phyloP scores from a whole-genome alignment of 441 rosid genomes.

The Theobroma grandiflorum region DNA sequence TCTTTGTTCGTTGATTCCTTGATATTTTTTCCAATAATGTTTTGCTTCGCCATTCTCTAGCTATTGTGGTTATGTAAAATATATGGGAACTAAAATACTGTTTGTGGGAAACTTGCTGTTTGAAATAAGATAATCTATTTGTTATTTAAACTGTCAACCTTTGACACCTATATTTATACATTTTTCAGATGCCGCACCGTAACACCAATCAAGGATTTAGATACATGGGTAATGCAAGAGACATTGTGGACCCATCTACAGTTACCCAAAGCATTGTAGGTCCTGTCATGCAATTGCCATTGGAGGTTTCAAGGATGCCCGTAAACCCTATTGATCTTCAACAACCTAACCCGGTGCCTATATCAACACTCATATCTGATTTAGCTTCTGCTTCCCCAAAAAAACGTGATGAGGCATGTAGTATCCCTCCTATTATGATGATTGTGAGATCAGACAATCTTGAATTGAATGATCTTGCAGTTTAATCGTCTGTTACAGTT shows the following conservation, averaged over 20 bases:
- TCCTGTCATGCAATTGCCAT: constrained; percentile 50
- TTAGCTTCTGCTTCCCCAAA: constrained; percentile 61
- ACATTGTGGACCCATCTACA: constrained; percentile 46
- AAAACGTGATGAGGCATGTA: constrained; percentile 48
- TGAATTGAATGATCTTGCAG: background rate
- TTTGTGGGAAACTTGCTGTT: background rate
- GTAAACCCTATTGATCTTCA: constrained; percentile 37
- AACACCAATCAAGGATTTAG: constrained; percentile 50
- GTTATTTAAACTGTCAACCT: background rate
- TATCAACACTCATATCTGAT: constrained; percentile 62
- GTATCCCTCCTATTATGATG: background rate
- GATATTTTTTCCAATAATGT: no score
- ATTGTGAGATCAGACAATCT: background rate
- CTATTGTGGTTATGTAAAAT: no score
- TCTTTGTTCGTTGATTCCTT: no score
- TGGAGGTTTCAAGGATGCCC: constrained; percentile 50
- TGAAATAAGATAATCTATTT: background rate
- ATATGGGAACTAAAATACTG: no score
- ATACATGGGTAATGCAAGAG: constrained; percentile 50
- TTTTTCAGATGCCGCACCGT: constrained; percentile 45
- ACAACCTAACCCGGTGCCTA: constrained; percentile 44
- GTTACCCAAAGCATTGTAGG: constrained; percentile 48
- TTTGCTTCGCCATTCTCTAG: no score
- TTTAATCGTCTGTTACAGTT: background rate
- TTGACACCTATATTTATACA: background rate